Base-by-base conservation (phyloP, 148 eudicot species). In the Beta vulgaris region DNA sequence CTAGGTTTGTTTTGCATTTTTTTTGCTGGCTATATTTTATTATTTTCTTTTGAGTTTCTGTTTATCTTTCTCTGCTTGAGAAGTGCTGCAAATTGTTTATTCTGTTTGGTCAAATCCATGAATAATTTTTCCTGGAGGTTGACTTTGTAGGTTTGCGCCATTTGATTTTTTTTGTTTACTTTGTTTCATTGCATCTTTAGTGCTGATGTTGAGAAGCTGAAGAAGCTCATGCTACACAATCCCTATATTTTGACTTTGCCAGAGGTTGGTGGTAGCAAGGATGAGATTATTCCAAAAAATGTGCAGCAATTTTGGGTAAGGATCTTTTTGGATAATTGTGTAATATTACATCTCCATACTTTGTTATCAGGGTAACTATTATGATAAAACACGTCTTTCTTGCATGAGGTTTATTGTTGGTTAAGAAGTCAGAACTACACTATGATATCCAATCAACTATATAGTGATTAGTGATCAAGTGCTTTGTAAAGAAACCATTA, bases 241-340 rank as follows among this genome's bases (percentile, higher is more conserved):
- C 94, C 97, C 23, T 84, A 85, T 81, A 87, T 89, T 78, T 76
- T 96, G 77, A 96, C 97, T 39, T 76, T 92, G 78, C 87, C 94
- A 46, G 98, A 96, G 78, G 86, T 81, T 57, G 93, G 96, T 35
- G 90, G 92, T 79, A 81, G 39, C 51, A 89, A 90, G 72, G 94
- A 89, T 80, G 98, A 96, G 42, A 80, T 96, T 34, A 77, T 92
- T 67, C 98, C 99, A 37, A 88, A 83, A 79, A 96, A 85, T 76
- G 97, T 96, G 67, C 94, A 89, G 72, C 99, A 92, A 72, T 92
- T 82, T 81, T 92, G 85, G 86, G 99, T 92, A 82, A 88, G 88
- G 43, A 34, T 67, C 7, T 7, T 21, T 11, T 72, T 48, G 0
- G 44, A 42, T 71, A 0, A 54, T 11, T 43, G 28, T 53, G 29